phyloP scores from a whole-genome alignment of 345 rosid species.

The Salix dunnii region DNA sequence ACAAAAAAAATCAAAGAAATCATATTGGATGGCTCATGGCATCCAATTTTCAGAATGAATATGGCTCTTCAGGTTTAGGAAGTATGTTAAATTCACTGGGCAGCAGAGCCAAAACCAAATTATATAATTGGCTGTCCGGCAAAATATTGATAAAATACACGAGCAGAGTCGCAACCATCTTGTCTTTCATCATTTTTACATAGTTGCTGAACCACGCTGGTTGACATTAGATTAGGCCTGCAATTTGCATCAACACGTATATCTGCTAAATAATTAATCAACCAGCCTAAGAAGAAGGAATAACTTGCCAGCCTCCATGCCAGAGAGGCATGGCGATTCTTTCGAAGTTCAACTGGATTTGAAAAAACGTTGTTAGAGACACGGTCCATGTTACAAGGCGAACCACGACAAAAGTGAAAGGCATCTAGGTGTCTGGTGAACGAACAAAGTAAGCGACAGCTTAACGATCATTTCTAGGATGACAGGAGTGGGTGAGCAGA shows the following conservation, averaged over 20 bases:
- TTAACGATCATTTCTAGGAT: background rate
- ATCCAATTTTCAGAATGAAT: too few relatives aligned
- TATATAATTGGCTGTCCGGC: background rate
- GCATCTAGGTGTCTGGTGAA: background rate
- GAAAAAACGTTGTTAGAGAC: background rate
- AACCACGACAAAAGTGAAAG: background rate
- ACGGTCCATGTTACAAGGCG: background rate
- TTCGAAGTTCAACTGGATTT: background rate
- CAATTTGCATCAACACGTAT: background rate
- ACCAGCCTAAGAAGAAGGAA: background rate
- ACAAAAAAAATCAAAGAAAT: too few relatives aligned
- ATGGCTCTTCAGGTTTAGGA: too few relatives aligned
- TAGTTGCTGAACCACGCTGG: background rate
- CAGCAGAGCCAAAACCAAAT: background rate
- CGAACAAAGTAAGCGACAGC: background rate
- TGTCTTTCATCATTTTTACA: background rate
- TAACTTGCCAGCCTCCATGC: conserved; percentile 15
- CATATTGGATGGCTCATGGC: too few relatives aligned
- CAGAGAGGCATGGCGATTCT: conserved; percentile 1
- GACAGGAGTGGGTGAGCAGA: background rate
- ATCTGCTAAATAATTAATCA: background rate
- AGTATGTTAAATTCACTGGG: background rate
- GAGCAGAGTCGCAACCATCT: background rate
- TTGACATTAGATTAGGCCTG: background rate
- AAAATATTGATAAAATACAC: background rate